Percentiles rank a stretch among this genome's conserved stretches.
Conservation (phyloP, 148 eudicot genomes). For the Chenopodium album region DNA sequence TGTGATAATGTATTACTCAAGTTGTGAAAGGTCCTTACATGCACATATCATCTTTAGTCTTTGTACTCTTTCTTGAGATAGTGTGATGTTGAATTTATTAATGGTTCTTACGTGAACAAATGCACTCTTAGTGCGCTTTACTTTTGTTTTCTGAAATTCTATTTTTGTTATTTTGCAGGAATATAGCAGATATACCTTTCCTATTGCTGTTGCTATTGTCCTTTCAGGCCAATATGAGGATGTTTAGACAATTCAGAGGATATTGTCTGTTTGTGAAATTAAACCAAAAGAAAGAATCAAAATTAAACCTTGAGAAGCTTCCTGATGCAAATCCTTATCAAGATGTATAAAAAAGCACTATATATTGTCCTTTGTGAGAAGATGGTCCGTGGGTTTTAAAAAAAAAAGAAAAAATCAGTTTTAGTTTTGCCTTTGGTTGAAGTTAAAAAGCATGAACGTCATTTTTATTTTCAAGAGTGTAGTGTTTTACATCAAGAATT, state of each 20-base stretch:
- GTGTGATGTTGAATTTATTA: not conserved
- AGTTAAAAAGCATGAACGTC: too few species aligned
- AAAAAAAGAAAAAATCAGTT: too few species aligned
- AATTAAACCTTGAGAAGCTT: too few species aligned
- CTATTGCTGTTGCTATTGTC: constrained; percentile 46
- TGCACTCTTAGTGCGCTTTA: too few species aligned
- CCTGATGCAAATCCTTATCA: too few species aligned
- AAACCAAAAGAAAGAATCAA: too few species aligned
- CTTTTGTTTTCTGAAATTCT: not conserved
- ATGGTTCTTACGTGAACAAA: not conserved
- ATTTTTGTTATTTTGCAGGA: constrained; percentile 27
- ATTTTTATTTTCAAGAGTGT: too few species aligned
- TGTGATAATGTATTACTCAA: not conserved
- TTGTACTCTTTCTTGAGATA: not conserved
- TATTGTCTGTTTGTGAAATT: constrained; percentile 20
- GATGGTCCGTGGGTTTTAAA: too few species aligned
- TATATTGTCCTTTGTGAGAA: too few species aligned
- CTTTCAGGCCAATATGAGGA: constrained; percentile 53
- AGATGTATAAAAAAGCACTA: too few species aligned
- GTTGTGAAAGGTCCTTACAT: not conserved
- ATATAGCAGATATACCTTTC: constrained; percentile 31
- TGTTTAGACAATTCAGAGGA: constrained; percentile 44
- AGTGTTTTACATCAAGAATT: too few species aligned
- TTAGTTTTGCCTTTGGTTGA: too few species aligned
- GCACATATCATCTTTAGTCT: not conserved